These are phyloP conservation scores for Fusarium compactum DNA, from an alignment of 2,329 filamentous ascomycete species.

Conservation along the genomic window DNA sequence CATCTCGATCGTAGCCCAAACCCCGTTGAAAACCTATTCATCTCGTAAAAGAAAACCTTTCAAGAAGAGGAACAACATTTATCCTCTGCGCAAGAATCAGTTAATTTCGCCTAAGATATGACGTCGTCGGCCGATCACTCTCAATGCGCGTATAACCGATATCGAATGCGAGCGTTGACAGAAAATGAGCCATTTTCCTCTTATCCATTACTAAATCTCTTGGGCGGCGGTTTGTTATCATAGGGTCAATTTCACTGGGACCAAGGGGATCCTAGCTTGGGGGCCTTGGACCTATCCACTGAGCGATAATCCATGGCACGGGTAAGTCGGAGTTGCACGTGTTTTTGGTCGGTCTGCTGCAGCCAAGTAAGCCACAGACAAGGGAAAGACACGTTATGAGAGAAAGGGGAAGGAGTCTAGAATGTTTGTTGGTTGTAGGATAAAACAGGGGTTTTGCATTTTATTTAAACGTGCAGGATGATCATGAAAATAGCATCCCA, in stretches of 20 bases:
- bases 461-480: background rate
- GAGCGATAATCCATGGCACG: background rate
- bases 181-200: background rate
- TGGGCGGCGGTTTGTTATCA: background rate
- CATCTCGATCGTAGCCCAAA: background rate
- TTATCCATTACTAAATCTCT: background rate
- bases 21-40: too few relatives aligned
- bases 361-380: background rate
- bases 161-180: background rate
- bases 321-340: background rate
- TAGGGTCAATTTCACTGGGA: constrained; percentile 8
- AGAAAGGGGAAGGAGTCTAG: constrained; percentile 1
- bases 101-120: background rate
- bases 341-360: background rate
- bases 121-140: background rate
- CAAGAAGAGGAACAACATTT: background rate
- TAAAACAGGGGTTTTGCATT: background rate
- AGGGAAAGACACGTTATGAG: background rate
- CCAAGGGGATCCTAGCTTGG: background rate
- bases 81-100: background rate
- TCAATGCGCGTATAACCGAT: background rate
- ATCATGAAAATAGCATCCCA: background rate
- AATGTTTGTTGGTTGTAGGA: background rate
- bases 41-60: background rate
- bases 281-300: background rate